Conservation (phyloP, 371 early-diverging fungal genomes). For the Edhazardia aedis region DNA sequence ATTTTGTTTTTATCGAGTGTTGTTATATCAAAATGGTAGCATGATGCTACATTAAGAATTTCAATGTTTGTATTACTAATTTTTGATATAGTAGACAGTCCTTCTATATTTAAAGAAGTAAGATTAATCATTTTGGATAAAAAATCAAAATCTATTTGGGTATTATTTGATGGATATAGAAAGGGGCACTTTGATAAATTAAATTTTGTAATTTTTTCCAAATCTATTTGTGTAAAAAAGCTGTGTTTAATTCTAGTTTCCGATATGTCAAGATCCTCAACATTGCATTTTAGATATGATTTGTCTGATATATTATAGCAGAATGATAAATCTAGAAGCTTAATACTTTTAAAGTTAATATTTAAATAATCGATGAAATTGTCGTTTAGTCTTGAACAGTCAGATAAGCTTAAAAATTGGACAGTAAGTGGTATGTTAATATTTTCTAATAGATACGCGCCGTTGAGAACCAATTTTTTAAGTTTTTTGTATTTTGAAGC, state of each 20-base stretch:
- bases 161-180: too few relatives aligned
- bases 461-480: conserved; percentile 10
- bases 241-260: conserved; percentile 13
- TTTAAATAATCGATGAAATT: conserved; percentile 15
- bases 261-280: conserved; percentile 2
- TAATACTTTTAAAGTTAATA: conserved; percentile 4
- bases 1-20: too few relatives aligned
- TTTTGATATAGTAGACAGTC: too few relatives aligned
- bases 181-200: too few relatives aligned
- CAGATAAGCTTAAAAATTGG: conserved; percentile 8
- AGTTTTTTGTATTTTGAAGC: not conserved
- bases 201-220: too few relatives aligned
- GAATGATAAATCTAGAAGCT: conserved; percentile 13
- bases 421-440: conserved; percentile 4
- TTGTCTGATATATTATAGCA: conserved; percentile 16
- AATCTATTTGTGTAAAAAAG: too few relatives aligned
- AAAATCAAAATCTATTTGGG: too few relatives aligned
- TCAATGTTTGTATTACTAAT: too few relatives aligned
- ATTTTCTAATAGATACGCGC: conserved; percentile 14
- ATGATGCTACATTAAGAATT: too few relatives aligned
- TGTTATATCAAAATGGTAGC: too few relatives aligned
- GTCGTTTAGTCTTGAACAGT: conserved; percentile 20
- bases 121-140: too few relatives aligned
- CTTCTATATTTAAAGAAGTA: too few relatives aligned
- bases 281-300: conserved; percentile 1